These are phyloP conservation scores for Rugosomyces carneus DNA, from an alignment of 1,284 basidiomycete species.

Conservation along the genomic window DNA sequence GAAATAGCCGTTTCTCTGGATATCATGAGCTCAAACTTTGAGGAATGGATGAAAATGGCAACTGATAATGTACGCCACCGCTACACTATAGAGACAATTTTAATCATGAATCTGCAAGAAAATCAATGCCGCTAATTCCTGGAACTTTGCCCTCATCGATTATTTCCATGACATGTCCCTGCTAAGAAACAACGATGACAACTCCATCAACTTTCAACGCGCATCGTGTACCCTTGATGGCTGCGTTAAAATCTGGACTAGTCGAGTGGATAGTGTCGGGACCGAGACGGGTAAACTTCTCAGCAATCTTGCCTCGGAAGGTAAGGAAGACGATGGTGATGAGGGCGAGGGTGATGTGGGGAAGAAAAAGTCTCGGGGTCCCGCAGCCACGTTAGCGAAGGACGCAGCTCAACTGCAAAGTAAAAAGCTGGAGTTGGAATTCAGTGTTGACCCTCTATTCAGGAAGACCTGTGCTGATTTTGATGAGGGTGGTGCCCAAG, in stretches of 20 bases:
- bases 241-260: slow-evolving; percentile 99
- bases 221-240: slow-evolving; percentile 97
- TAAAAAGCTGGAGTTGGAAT: slow-evolving; percentile 94
- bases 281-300: slow-evolving; percentile 96
- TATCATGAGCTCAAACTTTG: slow-evolving; percentile 85
- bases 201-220: slow-evolving; percentile 98
- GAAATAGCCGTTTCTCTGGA: slow-evolving; percentile 64
- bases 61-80: slow-evolving; percentile 83
- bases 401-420: slow-evolving; percentile 75
- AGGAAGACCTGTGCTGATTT: slow-evolving; percentile 98
- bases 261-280: slow-evolving; percentile 93
- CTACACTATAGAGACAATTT: slow-evolving; percentile 2
- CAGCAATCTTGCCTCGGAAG: slow-evolving; percentile 80
- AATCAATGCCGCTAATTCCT: slow-evolving; percentile 98
- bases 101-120: slow-evolving; percentile 52
- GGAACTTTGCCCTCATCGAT: slow-evolving; percentile 97
- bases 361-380: slow-evolving; percentile 61
- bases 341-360: slow-evolving; percentile 27
- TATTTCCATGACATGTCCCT: slow-evolving; percentile 99
- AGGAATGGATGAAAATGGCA: slow-evolving; percentile 99
- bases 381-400: slow-evolving; percentile 83
- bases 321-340: slow-evolving; percentile 51
- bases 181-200: slow-evolving; percentile 85
- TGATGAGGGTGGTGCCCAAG: slow-evolving; percentile 96
- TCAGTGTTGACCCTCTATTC: slow-evolving; percentile 95